phyloP scores from a whole-genome alignment of 2,329 filamentous ascomycete genomes.

The Triangularia verruculosa region DNA sequence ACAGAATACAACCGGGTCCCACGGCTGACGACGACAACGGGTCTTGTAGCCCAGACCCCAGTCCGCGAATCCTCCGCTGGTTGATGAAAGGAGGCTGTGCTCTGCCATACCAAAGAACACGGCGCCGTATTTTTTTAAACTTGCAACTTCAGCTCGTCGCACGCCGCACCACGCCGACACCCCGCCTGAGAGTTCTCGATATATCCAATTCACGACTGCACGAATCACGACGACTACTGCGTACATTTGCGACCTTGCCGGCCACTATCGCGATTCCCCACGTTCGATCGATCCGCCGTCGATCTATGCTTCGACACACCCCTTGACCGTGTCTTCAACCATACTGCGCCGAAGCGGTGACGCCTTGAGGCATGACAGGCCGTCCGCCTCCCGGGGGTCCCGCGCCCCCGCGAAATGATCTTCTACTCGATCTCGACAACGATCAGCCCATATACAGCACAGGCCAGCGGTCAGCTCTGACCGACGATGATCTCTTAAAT shows the following conservation, averaged over 20 bases:
- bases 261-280: background rate
- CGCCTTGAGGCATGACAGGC: constrained; percentile 58
- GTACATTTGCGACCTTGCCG: background rate
- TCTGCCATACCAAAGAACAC: constrained; percentile 8
- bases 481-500: constrained; percentile 76
- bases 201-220: background rate
- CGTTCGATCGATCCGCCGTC: background rate
- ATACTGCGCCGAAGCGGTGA: constrained; percentile 27
- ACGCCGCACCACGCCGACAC: background rate
- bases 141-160: constrained; percentile 1
- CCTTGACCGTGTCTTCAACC: constrained; percentile 1
- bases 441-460: constrained; percentile 68
- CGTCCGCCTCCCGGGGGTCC: constrained; percentile 52
- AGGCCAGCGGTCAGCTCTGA: constrained; percentile 64
- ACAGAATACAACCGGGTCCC: background rate
- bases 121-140: constrained; percentile 7
- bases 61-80: constrained; percentile 14
- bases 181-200: background rate
- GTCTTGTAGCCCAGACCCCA: background rate
- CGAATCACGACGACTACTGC: background rate
- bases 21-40: constrained; percentile 7
- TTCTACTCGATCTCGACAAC: constrained; percentile 73
- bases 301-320: background rate
- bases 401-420: constrained; percentile 51
- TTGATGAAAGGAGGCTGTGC: constrained; percentile 24